These are phyloP conservation scores for Tolypocladium ophioglossoides DNA, from an alignment of 2,329 filamentous ascomycete species.

Conservation along the genomic window DNA sequence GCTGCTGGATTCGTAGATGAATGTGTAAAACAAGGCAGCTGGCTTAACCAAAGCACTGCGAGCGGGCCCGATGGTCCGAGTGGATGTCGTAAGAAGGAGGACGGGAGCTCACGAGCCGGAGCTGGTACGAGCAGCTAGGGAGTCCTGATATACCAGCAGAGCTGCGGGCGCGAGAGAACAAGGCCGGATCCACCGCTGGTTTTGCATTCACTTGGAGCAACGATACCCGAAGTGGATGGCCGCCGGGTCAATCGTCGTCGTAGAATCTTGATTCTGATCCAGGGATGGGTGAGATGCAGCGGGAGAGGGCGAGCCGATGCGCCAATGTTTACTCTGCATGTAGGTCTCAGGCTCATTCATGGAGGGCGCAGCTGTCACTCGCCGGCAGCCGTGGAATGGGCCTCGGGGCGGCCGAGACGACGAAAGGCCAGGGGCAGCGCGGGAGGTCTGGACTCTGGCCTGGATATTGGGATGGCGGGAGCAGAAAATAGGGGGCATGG, in stretches of 20 bases:
- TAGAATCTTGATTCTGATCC: background rate
- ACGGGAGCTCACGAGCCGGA: background rate
- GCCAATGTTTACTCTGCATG: background rate
- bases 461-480: background rate
- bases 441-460: background rate
- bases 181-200: background rate
- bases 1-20: background rate
- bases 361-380: background rate
- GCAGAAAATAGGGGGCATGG: background rate
- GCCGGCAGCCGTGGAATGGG: background rate
- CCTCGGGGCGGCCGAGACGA: background rate
- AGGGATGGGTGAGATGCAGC: background rate
- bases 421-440: background rate
- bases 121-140: background rate
- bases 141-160: background rate
- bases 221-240: background rate
- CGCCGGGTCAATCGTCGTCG: background rate
- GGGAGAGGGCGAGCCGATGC: background rate
- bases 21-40: background rate
- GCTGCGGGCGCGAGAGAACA: background rate
- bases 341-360: background rate
- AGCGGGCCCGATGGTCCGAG: background rate
- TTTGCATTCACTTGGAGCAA: background rate
- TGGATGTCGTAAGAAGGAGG: constrained; percentile 5
- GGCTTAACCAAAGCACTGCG: background rate